Base-by-base conservation (phyloP, 371 early-diverging fungal species). In the Smittium culicis region DNA sequence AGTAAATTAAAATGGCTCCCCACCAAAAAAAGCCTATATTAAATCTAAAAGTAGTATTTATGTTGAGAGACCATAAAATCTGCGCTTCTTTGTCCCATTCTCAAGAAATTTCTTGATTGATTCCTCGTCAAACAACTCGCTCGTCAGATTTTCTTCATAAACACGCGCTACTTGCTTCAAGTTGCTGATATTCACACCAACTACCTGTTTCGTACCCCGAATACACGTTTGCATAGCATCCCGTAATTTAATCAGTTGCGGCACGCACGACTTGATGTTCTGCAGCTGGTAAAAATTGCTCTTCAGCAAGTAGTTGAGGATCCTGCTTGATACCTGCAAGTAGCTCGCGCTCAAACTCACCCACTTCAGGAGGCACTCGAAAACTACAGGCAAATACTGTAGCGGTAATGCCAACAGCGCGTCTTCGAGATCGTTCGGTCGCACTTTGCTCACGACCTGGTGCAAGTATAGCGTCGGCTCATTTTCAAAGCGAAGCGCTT, bases 371-470 rank as follows among this genome's bases (percentile, higher is more conserved):
- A 94, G 72, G 71, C 87, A 88, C 34, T 79, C 77, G 59, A 96
- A 79, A 45, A 96, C 72, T 34, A 84, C 84, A 30, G 83, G 78
- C 31, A 92, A 88, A 28, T 87, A 85, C 35, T 77, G 67, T 67
- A 94, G 92, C 1, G 94, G 90, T 67, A 96, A 76, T 30, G 91
- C 86, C 75, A 94, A 75, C 68, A 96, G 74, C 0, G 94, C 90
- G 67, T 91, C 91, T 33, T 94, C 94, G 55, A 96, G 71, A 45
- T 95, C 93, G 57, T 85, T 82, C 2, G 90, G 81, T 54, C 87
- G 85, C 57, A 95, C 82, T 63, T 84, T 81, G 74, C 89, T 82
- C 20, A 92, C 67, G 24, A 82, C 81, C 68, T 81, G 76, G 65
- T 93, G 81, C 29, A 96, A 90, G 74, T 91, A 91, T 63, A 83